Evolutionary conservation across 495 filamentous ascomycete genomes (phyloP).

Genomic region (Bathelium albidoporum): DNA sequence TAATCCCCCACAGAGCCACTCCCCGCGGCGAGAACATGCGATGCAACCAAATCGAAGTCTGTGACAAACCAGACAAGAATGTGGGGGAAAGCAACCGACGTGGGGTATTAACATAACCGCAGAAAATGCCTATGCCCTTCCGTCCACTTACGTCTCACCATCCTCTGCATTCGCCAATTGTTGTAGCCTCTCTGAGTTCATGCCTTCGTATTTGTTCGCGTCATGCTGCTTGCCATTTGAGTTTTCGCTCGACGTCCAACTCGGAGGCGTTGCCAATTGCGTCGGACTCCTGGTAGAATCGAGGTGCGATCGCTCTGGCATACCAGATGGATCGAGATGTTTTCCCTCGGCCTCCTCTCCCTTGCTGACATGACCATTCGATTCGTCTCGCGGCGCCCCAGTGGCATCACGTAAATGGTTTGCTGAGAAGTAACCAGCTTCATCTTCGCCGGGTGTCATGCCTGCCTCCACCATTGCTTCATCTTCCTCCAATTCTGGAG

Average conservation of each 20-base stretch:
- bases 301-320: slow-evolving; percentile 1
- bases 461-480: slow-evolving; percentile 17
- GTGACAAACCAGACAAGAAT: neutral
- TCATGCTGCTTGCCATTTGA: slow-evolving; percentile 8
- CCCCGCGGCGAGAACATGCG: neutral
- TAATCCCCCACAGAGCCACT: neutral
- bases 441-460: slow-evolving; percentile 12
- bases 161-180: slow-evolving; percentile 16
- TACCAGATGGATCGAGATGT: neutral
- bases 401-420: slow-evolving; percentile 11
- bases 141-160: neutral
- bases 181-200: slow-evolving; percentile 22
- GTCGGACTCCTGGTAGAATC: slow-evolving; percentile 29
- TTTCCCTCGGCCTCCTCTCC: neutral
- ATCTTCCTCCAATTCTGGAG: slow-evolving; percentile 16
- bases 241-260: slow-evolving; percentile 13
- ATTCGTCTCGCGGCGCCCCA: slow-evolving; percentile 2
- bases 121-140: neutral
- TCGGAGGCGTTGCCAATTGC: slow-evolving; percentile 26
- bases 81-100: neutral
- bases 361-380: neutral
- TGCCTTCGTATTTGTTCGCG: slow-evolving; percentile 16
- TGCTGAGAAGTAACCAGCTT: slow-evolving; percentile 12
- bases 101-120: neutral
- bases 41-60: neutral